These are phyloP conservation scores for Zizania latifolia DNA, from an alignment of 176 grass and related monocot genomes.

Conservation along the genomic window DNA sequence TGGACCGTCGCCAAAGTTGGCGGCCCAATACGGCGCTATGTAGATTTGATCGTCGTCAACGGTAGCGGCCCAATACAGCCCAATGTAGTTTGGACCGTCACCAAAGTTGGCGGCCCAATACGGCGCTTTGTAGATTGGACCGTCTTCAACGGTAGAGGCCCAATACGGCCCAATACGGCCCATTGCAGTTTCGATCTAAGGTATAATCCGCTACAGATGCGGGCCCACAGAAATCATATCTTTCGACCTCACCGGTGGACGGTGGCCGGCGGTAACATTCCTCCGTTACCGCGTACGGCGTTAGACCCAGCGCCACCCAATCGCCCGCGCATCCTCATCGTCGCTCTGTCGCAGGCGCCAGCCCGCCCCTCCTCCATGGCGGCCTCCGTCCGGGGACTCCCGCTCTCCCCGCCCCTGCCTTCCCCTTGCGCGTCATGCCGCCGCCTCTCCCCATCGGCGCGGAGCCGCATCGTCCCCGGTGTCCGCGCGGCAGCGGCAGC, in stretches of 20 bases:
- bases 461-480: constrained; percentile 5
- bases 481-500: constrained; percentile 5
- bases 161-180: too few relatives aligned
- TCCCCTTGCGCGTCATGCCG: background rate
- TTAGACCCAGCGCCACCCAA: background rate
- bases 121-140: too few relatives aligned
- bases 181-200: too few relatives aligned
- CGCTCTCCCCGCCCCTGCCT: constrained; percentile 25
- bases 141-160: too few relatives aligned
- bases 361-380: constrained; percentile 33
- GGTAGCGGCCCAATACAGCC: too few relatives aligned
- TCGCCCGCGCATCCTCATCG: background rate
- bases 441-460: background rate
- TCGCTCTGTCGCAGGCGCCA: background rate
- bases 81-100: too few relatives aligned
- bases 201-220: too few relatives aligned
- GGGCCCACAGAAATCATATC: too few relatives aligned
- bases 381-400: constrained; percentile 21
- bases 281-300: background rate
- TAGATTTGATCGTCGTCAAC: too few relatives aligned
- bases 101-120: too few relatives aligned
- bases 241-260: background rate
- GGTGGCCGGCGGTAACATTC: background rate
- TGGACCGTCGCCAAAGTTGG: too few relatives aligned
- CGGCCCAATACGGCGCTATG: too few relatives aligned